Base-by-base conservation (phyloP, 129 eudicot species). In the Heracleum sosnowskyi region DNA sequence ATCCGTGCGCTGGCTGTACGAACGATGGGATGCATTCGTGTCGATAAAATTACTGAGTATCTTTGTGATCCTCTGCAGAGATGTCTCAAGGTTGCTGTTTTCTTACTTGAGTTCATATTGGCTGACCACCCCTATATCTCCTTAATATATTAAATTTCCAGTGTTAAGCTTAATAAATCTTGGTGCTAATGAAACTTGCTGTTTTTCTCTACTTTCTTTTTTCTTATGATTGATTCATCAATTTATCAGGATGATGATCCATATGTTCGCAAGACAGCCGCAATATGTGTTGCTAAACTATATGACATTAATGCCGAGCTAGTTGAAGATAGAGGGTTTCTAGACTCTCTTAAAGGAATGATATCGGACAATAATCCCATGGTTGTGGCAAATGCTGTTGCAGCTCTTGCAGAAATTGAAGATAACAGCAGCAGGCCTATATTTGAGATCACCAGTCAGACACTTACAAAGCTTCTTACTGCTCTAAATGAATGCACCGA, bases 331-430 rank as follows among this genome's bases (percentile, higher is more conserved):
- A 90, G 97, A 81, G 99, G 99, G 37, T 96, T 96, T 84, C 85
- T 96, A 76, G 99, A 96, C 51, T 91, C 97, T 62, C 96, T 96
- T 64, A 96, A 90, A 87, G 97, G 92, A 82, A 85, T 96, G 83
- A 96, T 96, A 84, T 96, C 99, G 46, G 99, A 96, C 86, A 96
- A 96, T 81, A 96, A 96, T 77, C 99, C 99, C 73, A 96, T 96
- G 99, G 99, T 96, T 77, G 99, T 96, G 81, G 99, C 99, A 51
- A 96, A 96, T 85, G 99, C 99, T 86, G 96, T 96, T 74, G 99
- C 99, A 44, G 92, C 99, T 69, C 93, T 96, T 68, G 92, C 99
- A 4, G 99, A 96, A 86, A 96, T 96, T 86, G 97, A 96, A 86
- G 99, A 96, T 86, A 88, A 83, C 87, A 92, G 99, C 79, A 81